These are phyloP conservation scores for Phellopilus nigrolimitatus DNA, from an alignment of 1,284 basidiomycete genomes.

Conservation along the genomic window DNA sequence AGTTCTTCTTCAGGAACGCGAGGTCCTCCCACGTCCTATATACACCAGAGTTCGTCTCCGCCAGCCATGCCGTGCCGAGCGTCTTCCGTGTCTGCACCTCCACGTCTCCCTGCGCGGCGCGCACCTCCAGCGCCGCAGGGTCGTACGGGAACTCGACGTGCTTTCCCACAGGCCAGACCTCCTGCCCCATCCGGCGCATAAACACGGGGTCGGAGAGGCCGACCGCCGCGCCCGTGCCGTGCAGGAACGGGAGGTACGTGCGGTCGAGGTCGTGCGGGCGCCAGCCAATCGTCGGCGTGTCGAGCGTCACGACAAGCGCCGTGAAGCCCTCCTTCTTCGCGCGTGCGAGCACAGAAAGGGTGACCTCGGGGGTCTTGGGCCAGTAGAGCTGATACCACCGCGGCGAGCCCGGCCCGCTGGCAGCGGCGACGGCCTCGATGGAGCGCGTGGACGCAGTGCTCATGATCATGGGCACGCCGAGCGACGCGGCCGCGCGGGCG, in stretches of 20 bases:
- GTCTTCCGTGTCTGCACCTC: slow-evolving; percentile 34
- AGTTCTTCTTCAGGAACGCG: slow-evolving; percentile 55
- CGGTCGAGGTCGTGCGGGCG: slow-evolving; percentile 58
- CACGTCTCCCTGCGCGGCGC: slow-evolving; percentile 42
- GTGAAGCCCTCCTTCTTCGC: slow-evolving; percentile 63
- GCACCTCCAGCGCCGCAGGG: slow-evolving; percentile 36
- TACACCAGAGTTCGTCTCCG: slow-evolving; percentile 51
- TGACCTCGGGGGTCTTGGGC: slow-evolving; percentile 58
- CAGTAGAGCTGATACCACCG: slow-evolving; percentile 84
- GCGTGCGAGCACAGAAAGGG: slow-evolving; percentile 57
- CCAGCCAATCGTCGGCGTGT: slow-evolving; percentile 65
- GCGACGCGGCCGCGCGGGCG: slow-evolving; percentile 57
- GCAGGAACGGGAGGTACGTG: slow-evolving; percentile 57
- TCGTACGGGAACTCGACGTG: slow-evolving; percentile 56
- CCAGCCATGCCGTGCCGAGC: slow-evolving; percentile 51
- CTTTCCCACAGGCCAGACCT: slow-evolving; percentile 37
- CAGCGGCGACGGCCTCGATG: slow-evolving; percentile 69
- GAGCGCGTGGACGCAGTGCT: slow-evolving; percentile 67
- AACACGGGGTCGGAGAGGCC: slow-evolving; percentile 68
- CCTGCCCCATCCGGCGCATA: slow-evolving; percentile 46
- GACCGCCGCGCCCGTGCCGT: slow-evolving; percentile 55
- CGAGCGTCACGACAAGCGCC: slow-evolving; percentile 65
- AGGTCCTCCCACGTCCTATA: slow-evolving; percentile 65
- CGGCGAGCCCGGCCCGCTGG: slow-evolving; percentile 50
- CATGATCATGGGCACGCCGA: slow-evolving; percentile 66